Base-by-base conservation (phyloP, 768 basidiomycete species). In the Mycena rebaudengoi region DNA sequence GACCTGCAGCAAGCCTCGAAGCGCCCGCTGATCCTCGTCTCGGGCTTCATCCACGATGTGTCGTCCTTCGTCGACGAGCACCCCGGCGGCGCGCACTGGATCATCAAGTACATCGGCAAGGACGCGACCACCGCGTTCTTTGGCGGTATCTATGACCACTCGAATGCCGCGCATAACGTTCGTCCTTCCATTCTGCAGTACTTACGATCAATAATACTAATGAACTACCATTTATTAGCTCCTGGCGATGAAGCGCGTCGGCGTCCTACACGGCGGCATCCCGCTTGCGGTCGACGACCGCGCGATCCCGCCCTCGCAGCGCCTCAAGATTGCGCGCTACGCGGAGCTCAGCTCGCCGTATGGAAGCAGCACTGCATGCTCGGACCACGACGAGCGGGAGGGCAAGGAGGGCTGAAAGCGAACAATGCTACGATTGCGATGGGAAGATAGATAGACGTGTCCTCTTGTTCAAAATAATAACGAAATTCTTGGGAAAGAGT, bases 61-160 rank as follows among this genome's bases (percentile, higher is more conserved):
- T 83, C 89, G 0, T 79, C 83, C 21, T 98, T 98, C 81, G 85
- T 92, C 63, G 91, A 95, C 50, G 94, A 97, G 68, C 96, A 98
- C 74, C 96, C 96, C 10, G 96, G 96, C 68, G 96, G 96, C 16
- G 88, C 90, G 3, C 94, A 96, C 73, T 80, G 95, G 29, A 80
- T 98, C 62, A 86, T 89, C 70, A 93, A 94, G 77, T 86, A 91
- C 76, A 92, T 96, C 69, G 96, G 96, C 62, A 92, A 88, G 75
- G 96, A 98, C 71, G 96, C 93, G 5, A 95, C 95, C 4, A 94
- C 95, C 0, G 94, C 95, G 7, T 98, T 98, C 85, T 96, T 97
- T 71, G 96, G 96, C 66, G 93, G 92, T 64, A 90, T 96, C 1
- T 94, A 94, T 71, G 92, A 94, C 69, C 94, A 95, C 72, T 93